phyloP scores from a whole-genome alignment of 352 stramenopile species.

The Globisporangium viniferum region DNA sequence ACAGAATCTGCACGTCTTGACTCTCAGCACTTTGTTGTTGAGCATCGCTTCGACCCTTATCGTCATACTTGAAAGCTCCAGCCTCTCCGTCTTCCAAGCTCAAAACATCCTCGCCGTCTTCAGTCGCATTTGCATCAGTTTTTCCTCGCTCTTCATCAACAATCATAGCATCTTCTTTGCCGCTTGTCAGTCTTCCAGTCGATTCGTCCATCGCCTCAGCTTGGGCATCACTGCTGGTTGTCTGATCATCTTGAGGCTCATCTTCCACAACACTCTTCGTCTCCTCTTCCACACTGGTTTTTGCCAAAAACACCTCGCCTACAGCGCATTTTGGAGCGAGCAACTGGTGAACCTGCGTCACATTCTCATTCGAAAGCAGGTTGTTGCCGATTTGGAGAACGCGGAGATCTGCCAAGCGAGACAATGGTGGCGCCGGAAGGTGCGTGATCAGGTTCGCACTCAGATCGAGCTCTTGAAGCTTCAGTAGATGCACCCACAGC shows the following conservation, averaged over 20 bases:
- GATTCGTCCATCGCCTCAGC: not conserved
- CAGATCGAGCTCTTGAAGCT: constrained; percentile 41
- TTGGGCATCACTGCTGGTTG: not conserved
- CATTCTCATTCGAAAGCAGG: constrained; percentile 21
- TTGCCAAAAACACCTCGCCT: not conserved
- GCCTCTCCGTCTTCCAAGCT: not conserved
- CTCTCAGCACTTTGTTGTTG: not conserved
- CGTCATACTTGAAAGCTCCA: not conserved
- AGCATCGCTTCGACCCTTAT: not conserved
- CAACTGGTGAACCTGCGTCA: constrained; percentile 9
- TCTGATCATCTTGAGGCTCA: not conserved
- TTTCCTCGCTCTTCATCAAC: not conserved
- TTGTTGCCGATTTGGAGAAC: constrained; percentile 30
- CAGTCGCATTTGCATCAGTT: not conserved
- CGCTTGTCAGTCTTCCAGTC: not conserved
- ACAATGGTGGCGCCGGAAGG: constrained; percentile 10
- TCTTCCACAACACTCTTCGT: not conserved
- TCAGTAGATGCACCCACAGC: constrained; percentile 23
- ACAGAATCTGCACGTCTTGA: not conserved
- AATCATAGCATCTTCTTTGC: not conserved
- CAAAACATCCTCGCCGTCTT: not conserved
- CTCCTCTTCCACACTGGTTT: not conserved
- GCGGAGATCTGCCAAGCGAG: constrained; percentile 10
- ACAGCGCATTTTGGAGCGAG: constrained; percentile 1
- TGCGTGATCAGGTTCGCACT: constrained; percentile 15